Evolutionary conservation across 495 filamentous ascomycete genomes (phyloP), one percentile per base, ranked within the genome.

Genomic region (Aspergillus ostianus): DNA sequence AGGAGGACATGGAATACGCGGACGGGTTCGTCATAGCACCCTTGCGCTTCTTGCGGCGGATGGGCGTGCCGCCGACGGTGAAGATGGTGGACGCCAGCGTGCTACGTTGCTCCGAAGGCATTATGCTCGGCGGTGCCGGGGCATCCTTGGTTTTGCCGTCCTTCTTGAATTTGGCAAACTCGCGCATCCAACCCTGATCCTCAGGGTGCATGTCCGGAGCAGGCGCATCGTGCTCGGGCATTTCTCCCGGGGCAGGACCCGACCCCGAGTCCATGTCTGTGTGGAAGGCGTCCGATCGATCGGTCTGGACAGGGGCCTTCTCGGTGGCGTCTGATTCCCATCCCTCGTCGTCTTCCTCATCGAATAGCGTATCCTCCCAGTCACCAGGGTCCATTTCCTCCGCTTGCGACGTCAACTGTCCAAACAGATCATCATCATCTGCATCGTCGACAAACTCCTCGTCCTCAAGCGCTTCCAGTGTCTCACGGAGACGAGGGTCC

Each of bases 271-370:
- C 53, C 21, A 20, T 17, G 27, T 57, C 27, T 8, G 12, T 51
- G 27, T 51, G 55, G 20, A 67, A 68, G 26, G 64, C 71, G 7
- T 87, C 82, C 58, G 36, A 41, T 13, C 36, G 36, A 41, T 41
- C 36, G 12, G 62, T 64, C 56, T 74, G 69, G 55, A 73, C 72
- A 15, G 82, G 78, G 1, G 76, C 77, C 68, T 93, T 96, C 53
- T 91, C 91, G 0, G 95, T 99, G 61, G 85, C 87, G 70, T 99
- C 95, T 2, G 91, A 93, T 69, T 96, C 92, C 93, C 93, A 99
- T 3, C 93, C 94, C 0, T 81, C 80, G 53, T 87, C 87, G 13
- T 88, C 88, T 4, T 85, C 85, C 3, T 87, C 84, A 12, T 88
- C 77, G 32, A 81, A 79, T 17, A 77, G 59, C n/a, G 77, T 75